These are phyloP conservation scores for Metarhizium anisopliae DNA, from an alignment of 2,329 filamentous ascomycete genomes.

Conservation along the genomic window DNA sequence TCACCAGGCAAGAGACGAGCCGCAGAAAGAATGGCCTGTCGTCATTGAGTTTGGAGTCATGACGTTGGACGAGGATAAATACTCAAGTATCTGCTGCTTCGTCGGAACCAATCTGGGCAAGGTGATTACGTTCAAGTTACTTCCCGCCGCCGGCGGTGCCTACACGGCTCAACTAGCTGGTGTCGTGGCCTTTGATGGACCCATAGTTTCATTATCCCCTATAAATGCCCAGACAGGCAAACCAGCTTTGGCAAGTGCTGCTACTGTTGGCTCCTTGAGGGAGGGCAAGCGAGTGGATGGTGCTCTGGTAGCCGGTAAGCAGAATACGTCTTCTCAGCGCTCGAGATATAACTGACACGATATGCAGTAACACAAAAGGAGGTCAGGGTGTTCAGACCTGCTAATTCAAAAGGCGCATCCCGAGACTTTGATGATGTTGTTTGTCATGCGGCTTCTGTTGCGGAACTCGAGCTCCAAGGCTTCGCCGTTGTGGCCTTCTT, in stretches of 20 bases:
- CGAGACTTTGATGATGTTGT: constrained; percentile 78
- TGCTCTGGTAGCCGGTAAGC: constrained; percentile 63
- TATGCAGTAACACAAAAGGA: constrained; percentile 55
- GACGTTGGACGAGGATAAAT: constrained; percentile 87
- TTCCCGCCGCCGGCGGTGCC: constrained; percentile 58
- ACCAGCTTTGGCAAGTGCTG: constrained; percentile 65
- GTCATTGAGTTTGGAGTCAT: constrained; percentile 86
- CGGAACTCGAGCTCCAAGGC: constrained; percentile 64
- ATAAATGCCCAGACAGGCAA: constrained; percentile 72
- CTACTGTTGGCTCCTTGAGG: constrained; percentile 66
- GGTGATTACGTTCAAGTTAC: constrained; percentile 80
- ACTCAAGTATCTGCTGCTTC: constrained; percentile 89
- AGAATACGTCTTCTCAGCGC: neutral
- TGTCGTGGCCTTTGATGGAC: constrained; percentile 54
- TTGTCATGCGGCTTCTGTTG: constrained; percentile 73
- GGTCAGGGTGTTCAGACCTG: constrained; percentile 80
- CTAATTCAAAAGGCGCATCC: constrained; percentile 78
- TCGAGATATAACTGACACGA: neutral
- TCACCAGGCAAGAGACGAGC: constrained; percentile 23
- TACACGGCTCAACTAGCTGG: constrained; percentile 70
- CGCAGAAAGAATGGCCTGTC: constrained; percentile 63
- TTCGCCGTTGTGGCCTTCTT: constrained; percentile 78
- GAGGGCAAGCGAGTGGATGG: constrained; percentile 70
- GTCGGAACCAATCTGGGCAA: constrained; percentile 81
- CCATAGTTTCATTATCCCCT: constrained; percentile 67